Evolutionary conservation across 495 filamentous ascomycete genomes (phyloP), one percentile per base, ranked within the genome.

Genomic region (Penicillium egyptiacum): DNA sequence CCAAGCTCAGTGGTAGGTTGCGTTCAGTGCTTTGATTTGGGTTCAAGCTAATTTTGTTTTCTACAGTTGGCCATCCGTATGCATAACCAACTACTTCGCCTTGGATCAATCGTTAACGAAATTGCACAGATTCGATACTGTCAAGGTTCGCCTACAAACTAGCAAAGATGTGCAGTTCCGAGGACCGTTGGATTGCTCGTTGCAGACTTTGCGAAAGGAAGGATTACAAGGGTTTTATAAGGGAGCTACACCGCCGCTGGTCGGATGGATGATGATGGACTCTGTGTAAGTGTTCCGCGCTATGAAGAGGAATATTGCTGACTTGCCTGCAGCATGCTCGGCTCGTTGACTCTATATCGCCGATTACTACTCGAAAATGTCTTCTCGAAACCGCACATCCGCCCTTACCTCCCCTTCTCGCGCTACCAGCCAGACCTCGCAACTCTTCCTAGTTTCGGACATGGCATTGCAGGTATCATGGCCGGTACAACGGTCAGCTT

Each of bases 261-360:
- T 96, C 55, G 94, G 94, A 57, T 98, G 93, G 93, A 96, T 96
- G 90, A 88, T 93, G 69, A 97, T 98, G 93, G 93, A 98, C 72
- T 88, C 84, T 56, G 75, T 96, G 83, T 85, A 66, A 63, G 74
- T 71, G 4, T 26, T 14, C n/a, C 41, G 50, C 8, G 14, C 17
- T 53, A 5, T 4, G 16, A n/a, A n/a, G 6, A 20, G 17, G 19
- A 22, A 40, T 41, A 5, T 2, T 11, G 8, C 50, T 53, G 23
- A 53, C 50, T n/a, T 17, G 10, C 4, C 25, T 20, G 25, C 52
- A 86, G 82, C 43, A 96, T 97, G 94, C 83, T 98, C 35, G 94
- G 94, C 20, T 92, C 88, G 17, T 78, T 98, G 52, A 93, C 88
- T 30, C 81, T 94, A 50, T 97, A 98, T 74, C 89, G 91, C 16